Evolutionary conservation across 805 yeast genomes (phyloP).

Genomic region (Maudiozyma saulgeensis): DNA sequence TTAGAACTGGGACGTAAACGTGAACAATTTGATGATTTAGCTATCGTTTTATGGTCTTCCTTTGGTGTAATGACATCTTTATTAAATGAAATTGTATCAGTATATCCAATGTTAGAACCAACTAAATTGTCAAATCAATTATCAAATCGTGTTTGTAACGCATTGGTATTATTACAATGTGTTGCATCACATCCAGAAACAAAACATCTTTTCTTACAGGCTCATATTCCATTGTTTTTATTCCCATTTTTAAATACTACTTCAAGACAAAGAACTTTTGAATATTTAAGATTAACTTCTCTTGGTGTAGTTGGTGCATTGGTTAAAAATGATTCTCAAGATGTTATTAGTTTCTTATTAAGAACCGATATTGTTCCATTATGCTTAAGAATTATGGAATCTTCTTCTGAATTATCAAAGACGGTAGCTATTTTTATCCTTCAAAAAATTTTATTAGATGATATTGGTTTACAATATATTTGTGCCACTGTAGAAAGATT

Average conservation of each 20-base stretch:
- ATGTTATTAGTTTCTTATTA: conserved; percentile 80
- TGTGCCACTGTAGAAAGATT: conserved; percentile 94
- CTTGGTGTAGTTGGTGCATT: conserved; percentile 95
- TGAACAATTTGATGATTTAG: conserved; percentile 89
- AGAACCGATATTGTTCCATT: conserved; percentile 96
- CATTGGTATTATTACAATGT: conserved; percentile 87
- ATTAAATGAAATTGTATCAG: conserved; percentile 79
- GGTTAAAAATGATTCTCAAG: conserved; percentile 92
- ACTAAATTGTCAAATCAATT: conserved; percentile 78
- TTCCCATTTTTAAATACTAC: conserved; percentile 92
- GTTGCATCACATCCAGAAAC: conserved; percentile 94
- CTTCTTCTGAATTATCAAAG: conserved; percentile 84
- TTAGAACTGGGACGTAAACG: conserved; percentile 88
- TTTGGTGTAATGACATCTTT: conserved; percentile 93
- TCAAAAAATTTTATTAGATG: conserved; percentile 86
- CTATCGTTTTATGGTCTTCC: conserved; percentile 88
- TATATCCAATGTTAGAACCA: conserved; percentile 83
- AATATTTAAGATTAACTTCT: conserved; percentile 83
- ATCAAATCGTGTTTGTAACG: conserved; percentile 90
- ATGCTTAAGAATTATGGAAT: conserved; percentile 90
- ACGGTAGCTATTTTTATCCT: conserved; percentile 95
- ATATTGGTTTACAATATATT: conserved; percentile 80
- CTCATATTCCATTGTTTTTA: conserved; percentile 84
- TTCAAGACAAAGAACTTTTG: conserved; percentile 86
- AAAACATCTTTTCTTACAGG: conserved; percentile 70